Base-by-base conservation (phyloP, 805 yeast species). In the Ogataea ramenticola region DNA sequence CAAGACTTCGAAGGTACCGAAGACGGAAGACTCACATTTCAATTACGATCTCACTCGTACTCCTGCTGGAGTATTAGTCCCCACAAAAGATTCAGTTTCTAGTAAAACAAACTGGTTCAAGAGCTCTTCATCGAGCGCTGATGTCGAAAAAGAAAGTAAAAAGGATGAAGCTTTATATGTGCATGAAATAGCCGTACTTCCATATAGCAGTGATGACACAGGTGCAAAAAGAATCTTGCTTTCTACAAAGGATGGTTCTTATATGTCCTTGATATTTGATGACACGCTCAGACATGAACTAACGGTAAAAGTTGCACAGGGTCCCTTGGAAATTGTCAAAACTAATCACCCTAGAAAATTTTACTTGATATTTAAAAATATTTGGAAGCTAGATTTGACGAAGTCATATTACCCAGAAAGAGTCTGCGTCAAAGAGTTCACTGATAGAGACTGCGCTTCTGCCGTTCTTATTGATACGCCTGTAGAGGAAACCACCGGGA, bases 331-430 rank as follows among this genome's bases (percentile, higher is more conserved):
- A 5, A 43, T 61, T 1, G 35, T 54, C 5, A 36, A 43, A 12
- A 37, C 31, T 3, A 16, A 24, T 14, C 2, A 27, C 8, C 36
- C 36, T 2, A 16, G 27, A 1, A 22, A 39, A 3, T 39, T 52
- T 16, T 58, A 51, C 38, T 40, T 65, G 3, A 32, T 48, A 3
- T 46, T 58, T 1, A 56, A 53, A 30, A 48, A 49, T 1, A 38
- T 61, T 3, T 64, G 67, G 66, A 55, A 49, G 30, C 32, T 64
- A 3, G 56, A 57, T 42, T 31, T 52, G 12, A 32, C 22, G 1
- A 37, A 26, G 6, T 60, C 66, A 0, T 29, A 32, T 11, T 59
- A 43, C 43, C 65, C 68, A 1, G 47, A 49, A 16, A 46, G 56
- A 19, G 55, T 64, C 12, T 43, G 52, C 43, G 52, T 61, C 4